Evolutionary conservation across 164 flowering plant genomes (phyloP).

Genomic region (Liriodendron chinense): DNA sequence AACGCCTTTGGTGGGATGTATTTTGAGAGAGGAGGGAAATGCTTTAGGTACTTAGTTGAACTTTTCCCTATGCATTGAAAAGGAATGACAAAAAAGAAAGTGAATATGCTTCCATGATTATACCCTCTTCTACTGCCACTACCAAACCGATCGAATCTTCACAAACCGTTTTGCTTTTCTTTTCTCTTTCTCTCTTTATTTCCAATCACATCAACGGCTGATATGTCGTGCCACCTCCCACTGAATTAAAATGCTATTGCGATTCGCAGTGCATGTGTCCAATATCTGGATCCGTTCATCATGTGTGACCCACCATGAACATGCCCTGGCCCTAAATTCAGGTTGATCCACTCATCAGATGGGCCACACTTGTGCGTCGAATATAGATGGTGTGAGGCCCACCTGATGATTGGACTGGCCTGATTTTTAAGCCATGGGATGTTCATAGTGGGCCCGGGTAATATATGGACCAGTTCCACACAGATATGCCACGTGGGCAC

Average conservation of each 20-base stretch:
- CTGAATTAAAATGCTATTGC: background rate
- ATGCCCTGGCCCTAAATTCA: background rate
- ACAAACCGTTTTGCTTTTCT: constrained; percentile 16
- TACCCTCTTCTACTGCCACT: constrained; percentile 12
- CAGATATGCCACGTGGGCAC: no score
- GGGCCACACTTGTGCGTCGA: no score
- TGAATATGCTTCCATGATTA: constrained; percentile 53
- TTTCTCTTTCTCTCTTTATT: background rate
- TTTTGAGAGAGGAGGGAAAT: background rate
- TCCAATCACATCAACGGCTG: constrained; percentile 9
- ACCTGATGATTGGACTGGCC: no score
- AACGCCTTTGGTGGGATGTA: background rate
- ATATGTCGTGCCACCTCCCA: constrained; percentile 2
- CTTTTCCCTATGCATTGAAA: constrained; percentile 50
- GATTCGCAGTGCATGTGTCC: background rate
- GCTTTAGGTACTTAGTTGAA: constrained; percentile 13
- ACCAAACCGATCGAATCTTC: constrained; percentile 32
- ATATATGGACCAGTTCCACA: no score
- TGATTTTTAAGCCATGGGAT: no score
- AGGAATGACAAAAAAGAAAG: constrained; percentile 62
- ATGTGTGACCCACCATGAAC: background rate
- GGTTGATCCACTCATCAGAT: no score
- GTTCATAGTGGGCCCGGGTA: no score
- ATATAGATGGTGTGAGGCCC: no score
- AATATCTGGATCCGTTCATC: background rate